Evolutionary conservation across 2,329 filamentous ascomycete genomes (phyloP).

Genomic region (Clarireedia paspali): DNA sequence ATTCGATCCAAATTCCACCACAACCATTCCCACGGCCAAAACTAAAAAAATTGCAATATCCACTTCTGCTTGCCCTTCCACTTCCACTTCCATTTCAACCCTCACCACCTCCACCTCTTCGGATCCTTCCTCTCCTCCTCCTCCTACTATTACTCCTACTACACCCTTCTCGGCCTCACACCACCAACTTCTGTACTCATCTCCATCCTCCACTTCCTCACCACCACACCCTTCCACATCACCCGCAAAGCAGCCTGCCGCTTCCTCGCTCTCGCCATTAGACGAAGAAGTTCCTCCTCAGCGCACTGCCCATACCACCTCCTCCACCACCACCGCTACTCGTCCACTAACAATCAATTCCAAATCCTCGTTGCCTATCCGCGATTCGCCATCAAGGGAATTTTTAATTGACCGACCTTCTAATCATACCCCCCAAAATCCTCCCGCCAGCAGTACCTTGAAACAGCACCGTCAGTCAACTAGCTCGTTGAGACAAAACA

Average conservation of each 20-base stretch:
- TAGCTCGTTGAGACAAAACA: slow-evolving; percentile 19
- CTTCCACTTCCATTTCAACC: background rate
- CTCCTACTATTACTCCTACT: background rate
- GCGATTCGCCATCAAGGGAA: slow-evolving; percentile 1
- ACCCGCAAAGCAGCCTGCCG: background rate
- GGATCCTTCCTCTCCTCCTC: background rate
- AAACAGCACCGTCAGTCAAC: slow-evolving; percentile 22
- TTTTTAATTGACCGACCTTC: slow-evolving; percentile 5
- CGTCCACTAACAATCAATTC: background rate
- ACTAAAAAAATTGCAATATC: background rate
- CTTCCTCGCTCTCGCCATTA: background rate
- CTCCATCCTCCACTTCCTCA: background rate
- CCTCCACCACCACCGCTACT: too few species aligned
- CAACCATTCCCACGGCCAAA: background rate
- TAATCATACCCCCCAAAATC: background rate
- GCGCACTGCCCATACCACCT: background rate
- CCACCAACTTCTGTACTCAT: background rate
- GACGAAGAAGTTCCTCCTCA: background rate
- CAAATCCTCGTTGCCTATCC: slow-evolving; percentile 4
- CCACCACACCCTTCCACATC: background rate
- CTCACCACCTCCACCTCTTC: background rate
- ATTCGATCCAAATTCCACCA: background rate
- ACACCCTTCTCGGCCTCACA: background rate
- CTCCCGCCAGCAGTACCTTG: background rate
- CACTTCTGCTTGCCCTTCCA: background rate